phyloP scores from a whole-genome alignment of 2,329 filamentous ascomycete genomes.

The Penicillium sp. region DNA sequence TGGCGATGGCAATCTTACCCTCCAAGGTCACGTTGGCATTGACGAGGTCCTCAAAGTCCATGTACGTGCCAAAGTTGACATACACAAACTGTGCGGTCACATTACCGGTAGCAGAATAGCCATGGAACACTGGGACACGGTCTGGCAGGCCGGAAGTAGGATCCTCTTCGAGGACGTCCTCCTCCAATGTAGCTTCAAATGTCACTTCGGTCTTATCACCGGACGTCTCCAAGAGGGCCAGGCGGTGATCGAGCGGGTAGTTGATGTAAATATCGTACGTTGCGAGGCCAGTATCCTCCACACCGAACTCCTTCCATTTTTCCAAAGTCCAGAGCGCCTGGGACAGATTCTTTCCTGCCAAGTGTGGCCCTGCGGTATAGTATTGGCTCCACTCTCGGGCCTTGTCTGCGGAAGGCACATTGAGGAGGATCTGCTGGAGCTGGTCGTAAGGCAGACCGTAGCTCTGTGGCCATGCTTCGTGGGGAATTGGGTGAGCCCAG shows the following conservation, averaged over 20 bases:
- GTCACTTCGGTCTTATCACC: constrained; percentile 52
- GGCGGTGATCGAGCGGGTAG: constrained; percentile 68
- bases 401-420: constrained; percentile 54
- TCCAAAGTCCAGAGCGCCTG: constrained; percentile 75
- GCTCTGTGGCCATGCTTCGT: constrained; percentile 41
- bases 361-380: constrained; percentile 71
- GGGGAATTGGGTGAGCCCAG: constrained; percentile 38
- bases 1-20: constrained; percentile 83
- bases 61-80: constrained; percentile 85
- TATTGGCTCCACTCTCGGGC: constrained; percentile 72
- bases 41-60: constrained; percentile 78
- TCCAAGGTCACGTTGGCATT: constrained; percentile 70
- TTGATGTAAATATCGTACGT: constrained; percentile 77
- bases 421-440: constrained; percentile 53
- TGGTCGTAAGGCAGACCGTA: constrained; percentile 53
- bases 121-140: constrained; percentile 86
- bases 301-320: constrained; percentile 68
- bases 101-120: constrained; percentile 88
- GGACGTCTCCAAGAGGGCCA: constrained; percentile 61
- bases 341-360: constrained; percentile 74
- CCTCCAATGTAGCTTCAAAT: constrained; percentile 78
- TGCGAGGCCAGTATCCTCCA: constrained; percentile 57
- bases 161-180: constrained; percentile 82
- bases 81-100: constrained; percentile 85
- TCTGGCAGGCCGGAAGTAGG: constrained; percentile 69